Percentiles rank a stretch among this genome's conserved stretches.
phyloP scores from a whole-genome alignment of 495 filamentous ascomycete genomes.

The Echria macrotheca region DNA sequence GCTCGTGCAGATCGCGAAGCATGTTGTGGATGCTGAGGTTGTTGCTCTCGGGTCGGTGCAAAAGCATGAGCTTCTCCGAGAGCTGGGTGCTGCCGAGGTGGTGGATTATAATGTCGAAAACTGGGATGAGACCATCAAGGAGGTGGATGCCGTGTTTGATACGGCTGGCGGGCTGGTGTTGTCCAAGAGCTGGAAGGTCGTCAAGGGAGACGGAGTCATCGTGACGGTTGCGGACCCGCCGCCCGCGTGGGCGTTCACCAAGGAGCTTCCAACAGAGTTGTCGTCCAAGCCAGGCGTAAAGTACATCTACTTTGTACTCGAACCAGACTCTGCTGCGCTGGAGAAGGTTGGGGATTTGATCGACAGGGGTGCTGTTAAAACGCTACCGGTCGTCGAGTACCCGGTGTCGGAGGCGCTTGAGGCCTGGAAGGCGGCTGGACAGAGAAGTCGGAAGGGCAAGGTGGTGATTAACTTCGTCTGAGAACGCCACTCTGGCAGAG shows the following conservation, averaged over 20 bases:
- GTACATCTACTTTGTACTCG: slow-evolving; percentile 47
- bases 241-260: slow-evolving; percentile 17
- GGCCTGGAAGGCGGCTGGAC: slow-evolving; percentile 31
- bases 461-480: slow-evolving; percentile 18
- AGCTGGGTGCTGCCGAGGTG: slow-evolving; percentile 42
- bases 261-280: slow-evolving; percentile 26
- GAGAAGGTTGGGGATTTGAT: slow-evolving; percentile 40
- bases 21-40: slow-evolving; percentile 34
- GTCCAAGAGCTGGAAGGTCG: slow-evolving; percentile 41
- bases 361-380: slow-evolving; percentile 38
- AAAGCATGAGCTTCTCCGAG: slow-evolving; percentile 31
- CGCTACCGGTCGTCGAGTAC: slow-evolving; percentile 47
- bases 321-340: slow-evolving; percentile 38
- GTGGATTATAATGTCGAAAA: slow-evolving; percentile 40
- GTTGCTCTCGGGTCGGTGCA: slow-evolving; percentile 37
- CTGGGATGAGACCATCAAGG: slow-evolving; percentile 32
- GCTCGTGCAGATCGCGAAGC: slow-evolving; percentile 45
- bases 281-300: slow-evolving; percentile 27
- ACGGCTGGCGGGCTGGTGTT: slow-evolving; percentile 43
- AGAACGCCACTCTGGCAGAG: too few relatives aligned
- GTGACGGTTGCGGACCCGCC: slow-evolving; percentile 48
- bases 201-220: slow-evolving; percentile 40
- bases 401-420: slow-evolving; percentile 41
- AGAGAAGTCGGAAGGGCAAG: slow-evolving; percentile 13
- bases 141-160: slow-evolving; percentile 51